Evolutionary conservation across 1,139 yeast genomes (phyloP).

Genomic region (Geotrichum fermentans): DNA sequence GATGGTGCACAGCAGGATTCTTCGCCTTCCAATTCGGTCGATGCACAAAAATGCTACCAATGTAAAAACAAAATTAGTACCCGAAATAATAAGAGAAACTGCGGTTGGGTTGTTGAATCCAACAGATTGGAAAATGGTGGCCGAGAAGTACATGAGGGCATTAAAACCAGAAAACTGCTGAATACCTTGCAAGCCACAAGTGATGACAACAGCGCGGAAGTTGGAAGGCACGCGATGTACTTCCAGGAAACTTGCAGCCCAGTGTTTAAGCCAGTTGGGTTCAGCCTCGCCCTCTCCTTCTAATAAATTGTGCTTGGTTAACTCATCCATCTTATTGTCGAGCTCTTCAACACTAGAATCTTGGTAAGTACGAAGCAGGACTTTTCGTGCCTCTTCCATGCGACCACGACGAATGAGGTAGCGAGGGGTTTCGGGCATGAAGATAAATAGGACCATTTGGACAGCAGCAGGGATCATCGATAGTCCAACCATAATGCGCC

Average conservation of each 20-base stretch:
- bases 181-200: constrained; percentile 67
- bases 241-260: constrained; percentile 8
- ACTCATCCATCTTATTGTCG: constrained; percentile 28
- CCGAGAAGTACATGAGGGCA: constrained; percentile 70
- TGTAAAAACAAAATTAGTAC: constrained; percentile 63
- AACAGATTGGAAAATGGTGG: constrained; percentile 56
- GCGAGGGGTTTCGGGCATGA: constrained; percentile 96
- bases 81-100: constrained; percentile 60
- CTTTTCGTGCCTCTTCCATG: constrained; percentile 59
- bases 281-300: not conserved
- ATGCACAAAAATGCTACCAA: constrained; percentile 54
- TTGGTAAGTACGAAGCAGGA: constrained; percentile 40
- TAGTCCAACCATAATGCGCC: constrained; percentile 89
- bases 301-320: constrained; percentile 22
- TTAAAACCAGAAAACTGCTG: constrained; percentile 75
- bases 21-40: constrained; percentile 60
- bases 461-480: constrained; percentile 81
- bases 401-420: constrained; percentile 70
- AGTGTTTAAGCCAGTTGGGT: constrained; percentile 5
- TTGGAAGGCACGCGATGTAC: constrained; percentile 41
- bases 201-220: constrained; percentile 57
- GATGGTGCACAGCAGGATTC: constrained; percentile 50
- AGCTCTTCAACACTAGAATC: constrained; percentile 17
- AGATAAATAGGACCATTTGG: constrained; percentile 71
- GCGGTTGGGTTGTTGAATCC: constrained; percentile 59